These are phyloP conservation scores for Cadophora luteo-olivacea DNA, from an alignment of 2,329 filamentous ascomycete genomes.

Conservation along the genomic window DNA sequence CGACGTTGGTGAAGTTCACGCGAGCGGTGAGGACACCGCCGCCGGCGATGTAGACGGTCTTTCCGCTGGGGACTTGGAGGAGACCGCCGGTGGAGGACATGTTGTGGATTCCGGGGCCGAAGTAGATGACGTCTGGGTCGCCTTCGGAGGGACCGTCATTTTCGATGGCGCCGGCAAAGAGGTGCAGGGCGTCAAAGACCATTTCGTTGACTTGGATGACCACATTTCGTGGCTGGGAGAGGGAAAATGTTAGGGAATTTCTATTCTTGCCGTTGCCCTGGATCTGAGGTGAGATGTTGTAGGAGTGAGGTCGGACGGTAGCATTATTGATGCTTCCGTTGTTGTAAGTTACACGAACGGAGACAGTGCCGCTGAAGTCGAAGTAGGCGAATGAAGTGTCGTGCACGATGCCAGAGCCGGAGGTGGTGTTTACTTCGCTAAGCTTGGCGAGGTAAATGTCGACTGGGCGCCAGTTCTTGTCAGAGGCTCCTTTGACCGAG, in stretches of 20 bases:
- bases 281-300: background rate
- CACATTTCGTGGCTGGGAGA: background rate
- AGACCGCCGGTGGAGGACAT: background rate
- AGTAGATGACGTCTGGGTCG: background rate
- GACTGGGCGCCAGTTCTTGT: background rate
- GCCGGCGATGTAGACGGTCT: background rate
- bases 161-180: background rate
- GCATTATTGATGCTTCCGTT: background rate
- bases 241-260: background rate
- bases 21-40: background rate
- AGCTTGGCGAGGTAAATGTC: background rate
- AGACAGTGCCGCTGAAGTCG: background rate
- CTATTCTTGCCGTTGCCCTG: background rate
- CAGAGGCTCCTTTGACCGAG: too few species aligned
- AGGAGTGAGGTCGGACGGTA: background rate
- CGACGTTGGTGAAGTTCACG: too few species aligned
- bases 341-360: background rate
- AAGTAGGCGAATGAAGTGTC: background rate
- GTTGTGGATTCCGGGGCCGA: background rate
- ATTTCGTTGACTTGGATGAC: background rate
- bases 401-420: background rate
- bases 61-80: background rate
- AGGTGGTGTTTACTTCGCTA: background rate
- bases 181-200: background rate
- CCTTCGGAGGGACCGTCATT: background rate